These are phyloP conservation scores for Aspergillus hiratsukae DNA, from an alignment of 2,329 filamentous ascomycete species.

Conservation along the genomic window DNA sequence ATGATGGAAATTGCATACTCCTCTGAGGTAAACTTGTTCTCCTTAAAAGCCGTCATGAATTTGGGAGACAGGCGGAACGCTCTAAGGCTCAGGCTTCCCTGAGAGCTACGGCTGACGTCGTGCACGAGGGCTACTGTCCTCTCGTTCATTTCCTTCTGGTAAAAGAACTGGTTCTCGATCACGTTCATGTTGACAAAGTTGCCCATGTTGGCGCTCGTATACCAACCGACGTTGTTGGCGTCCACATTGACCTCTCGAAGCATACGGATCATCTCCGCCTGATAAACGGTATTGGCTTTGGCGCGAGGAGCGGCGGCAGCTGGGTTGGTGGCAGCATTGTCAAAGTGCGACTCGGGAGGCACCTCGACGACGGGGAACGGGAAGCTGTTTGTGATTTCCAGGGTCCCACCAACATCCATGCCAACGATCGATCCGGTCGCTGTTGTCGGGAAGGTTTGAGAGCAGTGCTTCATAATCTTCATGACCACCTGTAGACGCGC, in stretches of 20 bases:
- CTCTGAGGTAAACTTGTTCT: constrained; percentile 96
- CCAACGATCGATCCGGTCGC: constrained; percentile 89
- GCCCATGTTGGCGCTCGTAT: constrained; percentile 97
- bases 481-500: constrained; percentile 67
- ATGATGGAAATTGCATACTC: constrained; percentile 57
- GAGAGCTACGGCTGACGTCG: constrained; percentile 90
- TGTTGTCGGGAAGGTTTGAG: constrained; percentile 78
- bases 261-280: constrained; percentile 95
- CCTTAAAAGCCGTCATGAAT: constrained; percentile 91
- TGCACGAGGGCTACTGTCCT: constrained; percentile 84
- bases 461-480: constrained; percentile 97
- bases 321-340: constrained; percentile 61
- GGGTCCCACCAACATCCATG: constrained; percentile 75
- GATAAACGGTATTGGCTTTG: constrained; percentile 83
- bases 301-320: constrained; percentile 86
- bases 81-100: constrained; percentile 82
- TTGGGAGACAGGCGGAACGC: constrained; percentile 83
- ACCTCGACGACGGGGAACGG: constrained; percentile 82
- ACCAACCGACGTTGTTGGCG: constrained; percentile 97
- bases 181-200: constrained; percentile 95
- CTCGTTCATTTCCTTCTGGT: constrained; percentile 89
- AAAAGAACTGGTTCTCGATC: constrained; percentile 96
- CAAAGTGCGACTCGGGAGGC: constrained; percentile 67
- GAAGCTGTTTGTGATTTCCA: constrained; percentile 93
- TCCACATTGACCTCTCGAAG: constrained; percentile 97